A percentile compares a stretch with the other conserved stretches of the same genome.
These are phyloP conservation scores for Baorangia bicolor DNA, from an alignment of 768 basidiomycete genomes.

Conservation along the genomic window DNA sequence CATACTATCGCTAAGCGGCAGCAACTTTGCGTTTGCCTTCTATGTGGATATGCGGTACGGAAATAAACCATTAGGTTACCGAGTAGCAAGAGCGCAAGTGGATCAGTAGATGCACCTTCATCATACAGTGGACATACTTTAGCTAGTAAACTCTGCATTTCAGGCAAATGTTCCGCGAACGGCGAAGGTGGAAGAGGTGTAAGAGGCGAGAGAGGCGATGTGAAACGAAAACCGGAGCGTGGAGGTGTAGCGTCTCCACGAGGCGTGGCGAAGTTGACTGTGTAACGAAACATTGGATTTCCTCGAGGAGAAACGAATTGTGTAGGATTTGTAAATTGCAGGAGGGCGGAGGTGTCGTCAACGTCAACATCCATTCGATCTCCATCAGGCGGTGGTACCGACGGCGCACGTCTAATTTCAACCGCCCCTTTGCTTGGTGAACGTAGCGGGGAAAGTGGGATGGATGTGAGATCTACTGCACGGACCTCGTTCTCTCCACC, in stretches of 20 bases:
- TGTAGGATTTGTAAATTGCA: slow-evolving; percentile 24
- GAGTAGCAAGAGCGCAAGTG: not conserved
- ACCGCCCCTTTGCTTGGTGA: slow-evolving; percentile 22
- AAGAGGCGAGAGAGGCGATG: slow-evolving; percentile 41
- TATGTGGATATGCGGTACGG: not conserved
- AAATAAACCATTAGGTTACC: not conserved
- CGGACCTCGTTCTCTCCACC: slow-evolving; percentile 9
- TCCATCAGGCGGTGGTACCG: slow-evolving; percentile 17
- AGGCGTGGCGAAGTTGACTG: slow-evolving; percentile 34
- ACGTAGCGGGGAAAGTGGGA: slow-evolving; percentile 28
- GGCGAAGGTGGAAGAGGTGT: slow-evolving; percentile 56
- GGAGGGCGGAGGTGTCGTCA: slow-evolving; percentile 11
- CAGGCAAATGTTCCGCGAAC: slow-evolving; percentile 7
- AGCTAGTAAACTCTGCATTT: slow-evolving; percentile 11
- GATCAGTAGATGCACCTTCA: not conserved
- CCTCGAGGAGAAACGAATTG: slow-evolving; percentile 4
- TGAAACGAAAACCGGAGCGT: not conserved
- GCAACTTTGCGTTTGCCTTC: slow-evolving; percentile 2
- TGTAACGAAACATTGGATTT: slow-evolving; percentile 14
- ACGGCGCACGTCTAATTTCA: slow-evolving; percentile 28
- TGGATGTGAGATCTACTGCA: slow-evolving; percentile 20
- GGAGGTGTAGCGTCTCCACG: slow-evolving; percentile 1
- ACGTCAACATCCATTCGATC: slow-evolving; percentile 28
- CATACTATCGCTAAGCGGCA: not conserved
- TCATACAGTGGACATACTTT: slow-evolving; percentile 18